phyloP scores from a whole-genome alignment of 139 green algal species.

The Chlorella sp. region DNA sequence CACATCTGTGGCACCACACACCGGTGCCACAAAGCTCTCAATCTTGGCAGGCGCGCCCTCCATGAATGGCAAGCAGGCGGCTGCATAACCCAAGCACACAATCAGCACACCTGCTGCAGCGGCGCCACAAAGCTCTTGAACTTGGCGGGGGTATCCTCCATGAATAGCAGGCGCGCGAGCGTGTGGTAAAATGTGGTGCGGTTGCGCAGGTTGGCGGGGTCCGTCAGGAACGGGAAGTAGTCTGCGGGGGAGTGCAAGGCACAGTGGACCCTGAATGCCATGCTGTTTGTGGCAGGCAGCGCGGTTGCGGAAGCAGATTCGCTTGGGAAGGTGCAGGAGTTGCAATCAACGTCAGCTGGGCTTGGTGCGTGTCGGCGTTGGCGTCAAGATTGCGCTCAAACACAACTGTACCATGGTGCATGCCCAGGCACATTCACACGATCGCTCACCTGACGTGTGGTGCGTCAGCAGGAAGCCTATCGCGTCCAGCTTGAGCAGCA shows the following conservation, averaged over 20 bases:
- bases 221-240: constrained; percentile 40
- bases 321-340: no score
- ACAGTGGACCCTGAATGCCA: no score
- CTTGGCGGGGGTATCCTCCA: constrained; percentile 89
- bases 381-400: no score
- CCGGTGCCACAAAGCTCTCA: constrained; percentile 82
- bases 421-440: neutral
- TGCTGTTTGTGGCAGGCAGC: no score
- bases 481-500: constrained; percentile 94
- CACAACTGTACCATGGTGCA: no score
- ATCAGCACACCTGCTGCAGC: constrained; percentile 70
- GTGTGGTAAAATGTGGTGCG: constrained; percentile 96
- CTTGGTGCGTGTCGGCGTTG: no score
- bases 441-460: constrained; percentile 83
- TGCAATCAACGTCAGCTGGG: no score
- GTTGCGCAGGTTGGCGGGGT: constrained; percentile 83
- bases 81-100: no score
- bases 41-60: constrained; percentile 91
- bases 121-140: constrained; percentile 96
- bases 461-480: constrained; percentile 85
- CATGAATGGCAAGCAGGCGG: constrained; percentile 93
- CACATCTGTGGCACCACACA: neutral
- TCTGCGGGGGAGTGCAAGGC: neutral
- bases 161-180: constrained; percentile 93
- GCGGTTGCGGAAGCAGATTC: neutral